phyloP scores from a whole-genome alignment of 2,329 filamentous ascomycete species.

The Gnomoniopsis sp. region DNA sequence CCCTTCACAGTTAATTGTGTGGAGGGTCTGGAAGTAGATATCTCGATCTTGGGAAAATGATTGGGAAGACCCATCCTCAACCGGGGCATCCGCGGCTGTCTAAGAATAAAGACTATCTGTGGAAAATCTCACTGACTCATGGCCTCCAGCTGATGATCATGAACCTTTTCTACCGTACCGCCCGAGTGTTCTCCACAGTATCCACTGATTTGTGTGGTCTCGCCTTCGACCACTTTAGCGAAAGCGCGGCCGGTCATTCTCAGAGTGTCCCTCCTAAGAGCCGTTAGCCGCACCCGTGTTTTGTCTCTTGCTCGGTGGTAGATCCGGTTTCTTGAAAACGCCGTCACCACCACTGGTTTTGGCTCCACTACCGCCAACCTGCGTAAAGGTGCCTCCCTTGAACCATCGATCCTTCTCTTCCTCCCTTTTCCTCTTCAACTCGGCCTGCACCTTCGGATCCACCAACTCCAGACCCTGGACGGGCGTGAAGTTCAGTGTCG shows the following conservation, averaged over 20 bases:
- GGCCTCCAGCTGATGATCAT: no score
- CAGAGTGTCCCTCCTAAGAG: constrained; percentile 19
- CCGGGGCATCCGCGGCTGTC: no score
- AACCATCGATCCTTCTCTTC: constrained; percentile 96
- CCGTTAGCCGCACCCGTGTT: constrained; percentile 60
- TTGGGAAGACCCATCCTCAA: no score
- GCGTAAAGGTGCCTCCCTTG: constrained; percentile 94
- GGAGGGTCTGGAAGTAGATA: no score
- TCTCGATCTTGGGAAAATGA: no score
- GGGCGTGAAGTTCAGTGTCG: constrained; percentile 87
- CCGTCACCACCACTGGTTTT: constrained; percentile 38
- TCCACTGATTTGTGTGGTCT: not conserved
- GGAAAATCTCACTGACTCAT: no score
- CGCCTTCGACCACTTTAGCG: not conserved
- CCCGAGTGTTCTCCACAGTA: not conserved
- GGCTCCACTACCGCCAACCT: constrained; percentile 59
- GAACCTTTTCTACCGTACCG: no score
- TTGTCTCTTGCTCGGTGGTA: constrained; percentile 72
- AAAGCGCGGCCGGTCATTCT: constrained; percentile 19
- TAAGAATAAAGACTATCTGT: no score
- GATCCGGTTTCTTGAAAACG: constrained; percentile 78
- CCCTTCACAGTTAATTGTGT: no score
- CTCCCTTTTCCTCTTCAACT: constrained; percentile 85
- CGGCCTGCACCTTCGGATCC: constrained; percentile 85
- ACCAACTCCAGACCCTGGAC: constrained; percentile 94